Conservation (phyloP, 257 asterid genomes). For the Eucommia ulmoides region DNA sequence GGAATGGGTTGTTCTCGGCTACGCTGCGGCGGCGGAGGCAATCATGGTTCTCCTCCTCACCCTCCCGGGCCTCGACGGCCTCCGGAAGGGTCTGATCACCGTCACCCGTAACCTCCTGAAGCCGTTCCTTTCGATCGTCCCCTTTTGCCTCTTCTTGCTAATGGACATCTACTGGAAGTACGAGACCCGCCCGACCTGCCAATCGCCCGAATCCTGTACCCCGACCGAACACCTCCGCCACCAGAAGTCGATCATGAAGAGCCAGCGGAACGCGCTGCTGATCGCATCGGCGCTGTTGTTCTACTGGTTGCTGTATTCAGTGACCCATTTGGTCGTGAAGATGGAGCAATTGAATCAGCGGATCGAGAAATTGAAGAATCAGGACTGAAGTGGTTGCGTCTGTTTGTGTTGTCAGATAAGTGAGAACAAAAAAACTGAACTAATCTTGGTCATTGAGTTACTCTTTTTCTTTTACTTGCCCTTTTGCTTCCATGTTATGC, state of each 20-base stretch:
- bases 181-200: slow-evolving; percentile 34
- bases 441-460: no score
- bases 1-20: slow-evolving; percentile 50
- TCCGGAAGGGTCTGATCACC: slow-evolving; percentile 30
- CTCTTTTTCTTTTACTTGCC: no score
- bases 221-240: slow-evolving; percentile 28
- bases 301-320: slow-evolving; percentile 38
- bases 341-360: slow-evolving; percentile 32
- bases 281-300: slow-evolving; percentile 33
- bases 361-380: slow-evolving; percentile 18
- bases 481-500: no score
- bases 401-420: no score
- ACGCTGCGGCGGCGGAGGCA: slow-evolving; percentile 38
- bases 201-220: slow-evolving; percentile 19
- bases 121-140: slow-evolving; percentile 36
- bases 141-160: slow-evolving; percentile 31
- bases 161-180: slow-evolving; percentile 55
- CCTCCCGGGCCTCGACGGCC: slow-evolving; percentile 16
- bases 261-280: slow-evolving; percentile 38
- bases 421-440: no score
- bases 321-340: slow-evolving; percentile 25
- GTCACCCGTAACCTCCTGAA: slow-evolving; percentile 24
- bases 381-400: no score
- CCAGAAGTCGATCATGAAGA: slow-evolving; percentile 36
- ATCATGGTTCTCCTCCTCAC: slow-evolving; percentile 35